Percentiles rank a stretch among this genome's conserved stretches.
Conservation (phyloP, 2,329 filamentous ascomycete genomes). For the Aspergillus ruber region DNA sequence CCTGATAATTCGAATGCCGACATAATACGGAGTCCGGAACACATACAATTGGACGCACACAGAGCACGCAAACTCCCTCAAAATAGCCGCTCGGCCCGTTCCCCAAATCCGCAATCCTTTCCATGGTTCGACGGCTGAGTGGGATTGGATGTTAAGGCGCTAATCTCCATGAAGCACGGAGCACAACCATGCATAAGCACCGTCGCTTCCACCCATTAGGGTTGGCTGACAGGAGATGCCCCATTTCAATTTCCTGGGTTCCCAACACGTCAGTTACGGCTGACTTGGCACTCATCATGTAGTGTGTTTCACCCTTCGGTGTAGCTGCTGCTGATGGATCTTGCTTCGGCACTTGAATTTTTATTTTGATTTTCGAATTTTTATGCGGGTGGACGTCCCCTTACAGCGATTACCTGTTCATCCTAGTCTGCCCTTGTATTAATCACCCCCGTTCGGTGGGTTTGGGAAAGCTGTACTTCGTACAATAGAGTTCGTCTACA, state of each 20-base stretch:
- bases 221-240: not conserved
- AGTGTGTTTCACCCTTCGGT: conserved; percentile 1
- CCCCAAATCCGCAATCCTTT: conserved; percentile 21
- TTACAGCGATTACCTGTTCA: not conserved
- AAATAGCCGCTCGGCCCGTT: conserved; percentile 21
- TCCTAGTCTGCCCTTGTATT: not conserved
- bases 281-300: not conserved
- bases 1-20: not conserved
- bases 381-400: not conserved
- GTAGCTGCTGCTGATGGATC: conserved; percentile 5
- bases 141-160: not conserved
- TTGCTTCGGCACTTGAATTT: conserved; percentile 1
- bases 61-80: conserved; percentile 13
- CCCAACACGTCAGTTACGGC: not conserved
- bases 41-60: conserved; percentile 6
- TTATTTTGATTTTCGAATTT: not conserved
- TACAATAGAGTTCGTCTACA: not conserved
- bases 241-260: not conserved
- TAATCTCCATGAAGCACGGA: not conserved
- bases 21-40: not conserved
- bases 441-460: not conserved
- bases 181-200: not conserved
- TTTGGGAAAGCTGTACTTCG: not conserved
- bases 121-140: not conserved
- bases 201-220: not conserved